Evolutionary conservation across 495 filamentous ascomycete species (phyloP).

Genomic region (Podospora bellae-mahoneyi): DNA sequence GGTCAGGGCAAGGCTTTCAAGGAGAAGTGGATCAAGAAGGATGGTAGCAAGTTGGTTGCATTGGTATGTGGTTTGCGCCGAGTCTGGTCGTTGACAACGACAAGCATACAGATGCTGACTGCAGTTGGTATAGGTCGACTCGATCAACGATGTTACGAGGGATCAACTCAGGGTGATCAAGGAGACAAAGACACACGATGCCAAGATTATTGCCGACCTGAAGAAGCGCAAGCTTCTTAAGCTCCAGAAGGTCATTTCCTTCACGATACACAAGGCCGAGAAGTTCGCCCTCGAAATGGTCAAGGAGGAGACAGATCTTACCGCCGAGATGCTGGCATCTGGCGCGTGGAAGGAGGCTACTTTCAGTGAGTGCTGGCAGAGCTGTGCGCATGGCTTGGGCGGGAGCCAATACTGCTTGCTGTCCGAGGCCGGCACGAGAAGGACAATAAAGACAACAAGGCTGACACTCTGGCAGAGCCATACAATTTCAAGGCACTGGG

Average conservation of each 20-base stretch:
- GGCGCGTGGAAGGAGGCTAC: conserved; percentile 78
- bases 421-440: not conserved
- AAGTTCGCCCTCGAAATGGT: conserved; percentile 82
- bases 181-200: conserved; percentile 63
- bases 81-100: conserved; percentile 15
- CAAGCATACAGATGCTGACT: not conserved
- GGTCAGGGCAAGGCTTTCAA: conserved; percentile 97
- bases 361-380: conserved; percentile 52
- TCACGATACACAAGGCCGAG: conserved; percentile 75
- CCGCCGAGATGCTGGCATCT: conserved; percentile 82
- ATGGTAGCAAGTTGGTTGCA: conserved; percentile 42
- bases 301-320: conserved; percentile 94
- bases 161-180: conserved; percentile 69
- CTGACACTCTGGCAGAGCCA: conserved; percentile 49
- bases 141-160: conserved; percentile 73
- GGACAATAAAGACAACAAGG: not conserved
- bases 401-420: not conserved
- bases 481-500: conserved; percentile 97
- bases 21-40: conserved; percentile 89
- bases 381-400: no score
- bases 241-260: conserved; percentile 79
- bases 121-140: conserved; percentile 45
- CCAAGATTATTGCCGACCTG: conserved; percentile 71
- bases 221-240: conserved; percentile 85
- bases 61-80: conserved; percentile 17